Conservation (phyloP, 2,329 filamentous ascomycete species). For the Arthrobotrys entomopaga region DNA sequence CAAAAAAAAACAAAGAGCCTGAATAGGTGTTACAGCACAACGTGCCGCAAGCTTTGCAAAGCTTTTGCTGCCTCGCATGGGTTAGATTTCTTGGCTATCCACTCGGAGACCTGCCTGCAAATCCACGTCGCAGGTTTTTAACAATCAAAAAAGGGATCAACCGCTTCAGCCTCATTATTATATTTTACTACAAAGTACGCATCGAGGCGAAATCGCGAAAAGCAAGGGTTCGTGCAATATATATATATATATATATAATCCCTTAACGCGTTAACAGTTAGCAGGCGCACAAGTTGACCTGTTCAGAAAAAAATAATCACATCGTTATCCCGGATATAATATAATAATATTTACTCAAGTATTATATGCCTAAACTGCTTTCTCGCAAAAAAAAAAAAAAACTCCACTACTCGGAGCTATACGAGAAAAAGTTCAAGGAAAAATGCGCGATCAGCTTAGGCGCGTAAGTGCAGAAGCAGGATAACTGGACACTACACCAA, state of each 20-base stretch:
- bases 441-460: slow-evolving; percentile 1
- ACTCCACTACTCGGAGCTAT: too few relatives aligned
- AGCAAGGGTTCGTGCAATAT: too few relatives aligned
- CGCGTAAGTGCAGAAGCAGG: background rate
- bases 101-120: slow-evolving; percentile 34
- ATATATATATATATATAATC: too few relatives aligned
- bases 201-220: too few relatives aligned
- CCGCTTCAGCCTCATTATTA: background rate
- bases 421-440: background rate
- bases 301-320: too few relatives aligned
- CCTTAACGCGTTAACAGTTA: too few relatives aligned
- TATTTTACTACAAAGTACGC: too few relatives aligned
- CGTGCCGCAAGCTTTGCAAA: background rate
- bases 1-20: slow-evolving; percentile 13
- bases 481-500: background rate
- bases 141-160: slow-evolving; percentile 10
- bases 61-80: slow-evolving; percentile 35
- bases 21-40: slow-evolving; percentile 4
- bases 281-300: too few relatives aligned
- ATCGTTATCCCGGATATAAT: too few relatives aligned
- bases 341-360: too few relatives aligned
- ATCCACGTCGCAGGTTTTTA: slow-evolving; percentile 21
- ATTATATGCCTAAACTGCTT: too few relatives aligned
- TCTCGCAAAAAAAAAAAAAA: too few relatives aligned
- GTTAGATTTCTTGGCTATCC: slow-evolving; percentile 21